phyloP scores from a whole-genome alignment of 2,329 filamentous ascomycete genomes.

The Thermomyces lanuginosus region DNA sequence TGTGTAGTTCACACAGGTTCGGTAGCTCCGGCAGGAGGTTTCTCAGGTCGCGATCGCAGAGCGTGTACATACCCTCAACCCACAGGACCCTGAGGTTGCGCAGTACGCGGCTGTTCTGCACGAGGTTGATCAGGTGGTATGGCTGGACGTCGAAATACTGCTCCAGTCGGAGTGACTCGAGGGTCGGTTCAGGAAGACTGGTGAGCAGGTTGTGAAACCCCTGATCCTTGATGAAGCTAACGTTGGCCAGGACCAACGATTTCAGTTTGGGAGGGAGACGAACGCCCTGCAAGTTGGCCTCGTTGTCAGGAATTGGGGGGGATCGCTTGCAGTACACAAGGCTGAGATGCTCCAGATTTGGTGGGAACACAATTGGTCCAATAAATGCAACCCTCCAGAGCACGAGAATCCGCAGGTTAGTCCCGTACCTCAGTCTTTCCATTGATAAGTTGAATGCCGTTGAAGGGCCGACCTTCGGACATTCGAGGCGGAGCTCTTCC shows the following conservation, averaged over 20 bases:
- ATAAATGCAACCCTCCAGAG: too few species aligned
- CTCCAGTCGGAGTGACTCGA: slow-evolving; percentile 3
- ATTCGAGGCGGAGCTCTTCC: slow-evolving; percentile 2
- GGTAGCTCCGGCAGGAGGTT: slow-evolving; percentile 11
- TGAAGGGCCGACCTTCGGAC: too few species aligned
- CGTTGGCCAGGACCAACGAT: slow-evolving; percentile 6
- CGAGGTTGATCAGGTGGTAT: neutral
- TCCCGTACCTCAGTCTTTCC: too few species aligned
- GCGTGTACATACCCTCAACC: slow-evolving; percentile 8
- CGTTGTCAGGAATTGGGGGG: too few species aligned
- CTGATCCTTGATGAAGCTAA: neutral
- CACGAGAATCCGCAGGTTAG: too few species aligned
- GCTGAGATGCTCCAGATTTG: slow-evolving; percentile 2
- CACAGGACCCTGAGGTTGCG: slow-evolving; percentile 15
- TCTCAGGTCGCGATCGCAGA: slow-evolving; percentile 13
- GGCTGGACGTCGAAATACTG: neutral
- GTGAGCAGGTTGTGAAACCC: slow-evolving; percentile 1
- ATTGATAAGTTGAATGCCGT: too few species aligned
- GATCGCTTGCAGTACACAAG: slow-evolving; percentile 1
- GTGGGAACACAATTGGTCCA: too few species aligned
- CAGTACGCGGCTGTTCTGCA: neutral
- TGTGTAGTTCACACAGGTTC: slow-evolving; percentile 17
- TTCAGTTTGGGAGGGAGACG: slow-evolving; percentile 11
- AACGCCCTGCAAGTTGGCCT: too few species aligned
- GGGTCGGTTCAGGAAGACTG: neutral